Percentiles rank a stretch among this genome's conserved stretches.
Conservation (phyloP, 1,284 basidiomycete species). For the Cystobasidium pallidum region DNA sequence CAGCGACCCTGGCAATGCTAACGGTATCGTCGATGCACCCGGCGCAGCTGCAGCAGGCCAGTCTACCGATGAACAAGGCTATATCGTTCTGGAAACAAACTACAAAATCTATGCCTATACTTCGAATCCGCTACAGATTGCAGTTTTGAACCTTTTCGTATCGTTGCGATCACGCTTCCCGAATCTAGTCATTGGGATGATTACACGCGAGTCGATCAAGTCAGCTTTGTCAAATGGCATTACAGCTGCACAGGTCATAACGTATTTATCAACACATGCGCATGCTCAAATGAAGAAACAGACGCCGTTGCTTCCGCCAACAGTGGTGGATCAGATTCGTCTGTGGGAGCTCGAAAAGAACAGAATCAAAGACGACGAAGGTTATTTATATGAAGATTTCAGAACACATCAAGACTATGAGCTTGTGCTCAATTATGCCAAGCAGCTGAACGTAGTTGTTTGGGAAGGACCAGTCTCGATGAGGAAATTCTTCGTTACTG, state of each 20-base stretch:
- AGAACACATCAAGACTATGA: constrained; percentile 83
- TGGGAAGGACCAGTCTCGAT: constrained; percentile 70
- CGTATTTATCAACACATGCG: constrained; percentile 89
- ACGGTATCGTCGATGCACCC: constrained; percentile 50
- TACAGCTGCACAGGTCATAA: constrained; percentile 95
- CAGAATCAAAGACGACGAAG: constrained; percentile 64
- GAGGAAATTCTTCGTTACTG: constrained; percentile 79
- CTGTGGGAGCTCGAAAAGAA: constrained; percentile 98
- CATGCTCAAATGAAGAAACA: constrained; percentile 88
- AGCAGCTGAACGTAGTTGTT: constrained; percentile 75
- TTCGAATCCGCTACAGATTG: constrained; percentile 92
- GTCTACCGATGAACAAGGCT: constrained; percentile 65
- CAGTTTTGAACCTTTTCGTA: constrained; percentile 92
- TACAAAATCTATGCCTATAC: constrained; percentile 99
- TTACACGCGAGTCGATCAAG: constrained; percentile 93
- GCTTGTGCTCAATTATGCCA: constrained; percentile 81
- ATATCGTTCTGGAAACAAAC: constrained; percentile 97
- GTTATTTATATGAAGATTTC: constrained; percentile 85
- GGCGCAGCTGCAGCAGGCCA: not conserved
- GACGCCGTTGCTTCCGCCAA: constrained; percentile 80
- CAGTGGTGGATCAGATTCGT: constrained; percentile 96
- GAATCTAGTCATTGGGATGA: constrained; percentile 90
- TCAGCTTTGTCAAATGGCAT: constrained; percentile 93
- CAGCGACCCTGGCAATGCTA: constrained; percentile 64
- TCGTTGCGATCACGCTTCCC: constrained; percentile 91